Base-by-base conservation (phyloP, 2,329 filamentous ascomycete genomes). In the Xylaria sp. region DNA sequence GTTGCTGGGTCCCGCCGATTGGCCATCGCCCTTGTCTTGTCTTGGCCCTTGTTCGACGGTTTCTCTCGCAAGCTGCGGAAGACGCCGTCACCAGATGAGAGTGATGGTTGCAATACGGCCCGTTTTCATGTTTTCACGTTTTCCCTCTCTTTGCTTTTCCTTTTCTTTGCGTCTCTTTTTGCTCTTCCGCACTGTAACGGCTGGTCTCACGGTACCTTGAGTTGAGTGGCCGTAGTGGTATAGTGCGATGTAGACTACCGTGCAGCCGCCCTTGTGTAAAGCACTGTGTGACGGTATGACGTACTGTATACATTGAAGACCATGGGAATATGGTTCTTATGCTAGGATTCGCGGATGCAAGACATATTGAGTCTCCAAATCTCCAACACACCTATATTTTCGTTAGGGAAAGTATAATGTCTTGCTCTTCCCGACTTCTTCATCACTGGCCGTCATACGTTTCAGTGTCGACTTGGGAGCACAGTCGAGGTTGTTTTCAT, bases 21-120 rank as follows among this genome's bases (percentile, higher is more conserved):
- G 61, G 64, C 23, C 48, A 41, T 62, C 61, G 56, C 48, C 4
- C 46, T 36, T 36, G 33, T 36, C 33, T 36, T 58, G 68, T 62
- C 65, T 65, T 70, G 54, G 61, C 62, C 36, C 36, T n/a, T 56
- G 58, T 23, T 23, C 39, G 51, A 46, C 41, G 13, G 28, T 25
- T 36, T 58, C 12, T 33, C 51, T 39, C 20, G 7, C 18, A 46
- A 46, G 18, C 41, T 13, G 5, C 39, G 57, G 65, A 60, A 51
- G 54, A 63, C 59, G 65, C 48, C 62, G 62, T 20, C 49, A 62
- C 25, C 46, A 56, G 57, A 67, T 48, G 41, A 64, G 61, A 18
- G 33, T 57, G 57, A 20, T 51, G 41, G 25, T 46, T 36, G 2
- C 41, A 46, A n/a, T 62, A 36, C 23, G 13, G 36, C 5, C 31